Base-by-base conservation (phyloP, 2,329 filamentous ascomycete genomes). In the Verticillium dahliae region DNA sequence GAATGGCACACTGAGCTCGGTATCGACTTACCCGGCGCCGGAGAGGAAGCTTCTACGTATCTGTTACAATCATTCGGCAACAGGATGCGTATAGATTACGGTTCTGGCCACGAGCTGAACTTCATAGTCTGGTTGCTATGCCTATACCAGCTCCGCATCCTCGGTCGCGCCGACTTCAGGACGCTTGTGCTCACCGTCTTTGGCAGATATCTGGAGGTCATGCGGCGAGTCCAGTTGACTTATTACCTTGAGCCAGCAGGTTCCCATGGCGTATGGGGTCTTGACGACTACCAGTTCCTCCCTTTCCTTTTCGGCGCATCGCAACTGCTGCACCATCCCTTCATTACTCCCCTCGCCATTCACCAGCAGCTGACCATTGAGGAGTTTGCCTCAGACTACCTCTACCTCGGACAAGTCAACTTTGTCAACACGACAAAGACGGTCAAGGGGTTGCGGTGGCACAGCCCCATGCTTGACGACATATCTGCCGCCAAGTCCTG, bases 351-450 rank as follows among this genome's bases (percentile, higher is more conserved):
- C 56, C 84, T 86, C 70, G 89, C 81, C 31, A 97, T 99, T 67
- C 96, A 99, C 77, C 93, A 96, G 71, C 85, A 89, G 60, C 84
- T 96, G 6, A 87, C 92, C 0, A 80, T 99, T 14, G 95, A 98
- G 72, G 92, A 98, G 72, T 93, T 91, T 69, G 85, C 86, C 14
- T 78, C 83, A 61, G 91, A 97, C 61, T 99, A 89, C 70, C 78
- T 99, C 62, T 99, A 99, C 69, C 85, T 99, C 0, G 90, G 93
- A 59, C 95, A 98, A 75, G 91, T 99, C 33, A 84, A 85, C 59
- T 99, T 96, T 76, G 94, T 99, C 62, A 97, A 98, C 76, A 91
- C 88, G 67, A 96, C 96, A 62, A 99, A 99, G 80, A 97, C 92
- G 1, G 93, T 97, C 62, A 92, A 96, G 70, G 94, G 93, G 1